A percentile compares a stretch with the other conserved stretches of the same genome.
Evolutionary conservation across 345 rosid genomes (phyloP).

Genomic region (Arabidopsis suecica): DNA sequence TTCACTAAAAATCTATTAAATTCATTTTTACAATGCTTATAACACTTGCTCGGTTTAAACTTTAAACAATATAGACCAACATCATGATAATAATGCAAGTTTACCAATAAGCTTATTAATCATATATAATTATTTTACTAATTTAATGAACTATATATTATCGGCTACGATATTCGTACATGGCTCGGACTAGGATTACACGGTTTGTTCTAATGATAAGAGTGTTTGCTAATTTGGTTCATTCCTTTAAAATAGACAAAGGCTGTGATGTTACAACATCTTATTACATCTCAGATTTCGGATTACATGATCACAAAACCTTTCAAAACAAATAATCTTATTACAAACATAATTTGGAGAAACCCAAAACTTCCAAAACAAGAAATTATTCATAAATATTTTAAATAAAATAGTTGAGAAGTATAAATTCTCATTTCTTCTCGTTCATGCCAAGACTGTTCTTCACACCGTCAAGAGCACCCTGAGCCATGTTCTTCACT

Average conservation of each 20-base stretch:
- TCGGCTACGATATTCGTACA: not conserved
- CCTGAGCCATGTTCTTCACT: constrained; percentile 57
- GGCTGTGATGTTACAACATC: constrained; percentile 7
- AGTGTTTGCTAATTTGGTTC: not conserved
- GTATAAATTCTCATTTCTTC: constrained; percentile 38
- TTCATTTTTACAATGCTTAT: no score
- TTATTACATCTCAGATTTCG: constrained; percentile 8
- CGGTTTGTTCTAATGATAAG: not conserved
- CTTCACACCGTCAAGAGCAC: constrained; percentile 48
- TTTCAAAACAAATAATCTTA: constrained; percentile 11
- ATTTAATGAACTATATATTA: no score
- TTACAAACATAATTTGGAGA: constrained; percentile 28
- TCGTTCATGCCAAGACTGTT: constrained; percentile 49
- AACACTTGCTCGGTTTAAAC: no score
- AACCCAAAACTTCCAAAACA: not conserved
- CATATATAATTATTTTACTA: no score
- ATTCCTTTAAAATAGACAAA: constrained; percentile 1
- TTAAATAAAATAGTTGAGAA: constrained; percentile 12
- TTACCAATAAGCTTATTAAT: no score
- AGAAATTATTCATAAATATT: constrained; percentile 13
- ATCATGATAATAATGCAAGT: no score
- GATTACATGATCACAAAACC: constrained; percentile 23
- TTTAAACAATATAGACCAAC: no score
- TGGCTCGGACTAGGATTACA: not conserved
- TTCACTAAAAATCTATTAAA: no score